These are phyloP conservation scores for Coemansia sp. DNA, from an alignment of 192 early-diverging fungal genomes.

Conservation along the genomic window DNA sequence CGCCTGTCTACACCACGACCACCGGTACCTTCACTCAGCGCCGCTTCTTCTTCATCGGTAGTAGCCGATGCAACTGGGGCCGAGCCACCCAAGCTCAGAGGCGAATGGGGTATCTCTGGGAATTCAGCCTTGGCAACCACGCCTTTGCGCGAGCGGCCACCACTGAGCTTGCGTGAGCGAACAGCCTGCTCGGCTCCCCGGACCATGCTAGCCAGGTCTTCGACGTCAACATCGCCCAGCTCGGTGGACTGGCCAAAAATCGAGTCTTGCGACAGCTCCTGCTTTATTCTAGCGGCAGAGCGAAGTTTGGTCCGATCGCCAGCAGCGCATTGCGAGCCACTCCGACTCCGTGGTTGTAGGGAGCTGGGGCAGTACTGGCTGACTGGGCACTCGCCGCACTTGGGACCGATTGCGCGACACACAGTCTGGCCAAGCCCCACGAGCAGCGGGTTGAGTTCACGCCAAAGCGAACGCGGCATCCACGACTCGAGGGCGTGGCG, in stretches of 20 bases:
- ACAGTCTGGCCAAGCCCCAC: slow-evolving; percentile 91
- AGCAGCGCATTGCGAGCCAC: slow-evolving; percentile 3
- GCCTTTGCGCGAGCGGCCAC: slow-evolving; percentile 23
- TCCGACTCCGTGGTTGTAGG: slow-evolving; percentile 2
- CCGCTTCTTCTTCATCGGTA: not conserved
- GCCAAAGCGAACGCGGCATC: slow-evolving; percentile 84
- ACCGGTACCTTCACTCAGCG: not conserved
- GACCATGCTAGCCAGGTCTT: slow-evolving; percentile 50
- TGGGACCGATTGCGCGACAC: slow-evolving; percentile 73
- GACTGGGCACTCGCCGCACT: slow-evolving; percentile 81
- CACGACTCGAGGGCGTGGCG: slow-evolving; percentile 72
- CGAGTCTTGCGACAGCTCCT: slow-evolving; percentile 18
- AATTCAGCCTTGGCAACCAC: slow-evolving; percentile 22
- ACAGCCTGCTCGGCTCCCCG: slow-evolving; percentile 47
- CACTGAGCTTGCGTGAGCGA: slow-evolving; percentile 45
- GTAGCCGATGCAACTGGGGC: not conserved
- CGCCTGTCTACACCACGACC: not conserved
- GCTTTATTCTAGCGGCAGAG: not conserved
- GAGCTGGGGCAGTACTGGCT: slow-evolving; percentile 62
- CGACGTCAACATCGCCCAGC: slow-evolving; percentile 44
- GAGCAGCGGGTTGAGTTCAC: slow-evolving; percentile 81
- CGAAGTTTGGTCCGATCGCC: not conserved
- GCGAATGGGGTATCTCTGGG: slow-evolving; percentile 41
- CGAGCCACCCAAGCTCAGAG: not conserved
- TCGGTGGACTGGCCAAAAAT: slow-evolving; percentile 29